Percentiles rank a stretch among this genome's conserved stretches.
phyloP scores from a whole-genome alignment of 1,284 basidiomycete genomes.

The Ustilago bromivora region DNA sequence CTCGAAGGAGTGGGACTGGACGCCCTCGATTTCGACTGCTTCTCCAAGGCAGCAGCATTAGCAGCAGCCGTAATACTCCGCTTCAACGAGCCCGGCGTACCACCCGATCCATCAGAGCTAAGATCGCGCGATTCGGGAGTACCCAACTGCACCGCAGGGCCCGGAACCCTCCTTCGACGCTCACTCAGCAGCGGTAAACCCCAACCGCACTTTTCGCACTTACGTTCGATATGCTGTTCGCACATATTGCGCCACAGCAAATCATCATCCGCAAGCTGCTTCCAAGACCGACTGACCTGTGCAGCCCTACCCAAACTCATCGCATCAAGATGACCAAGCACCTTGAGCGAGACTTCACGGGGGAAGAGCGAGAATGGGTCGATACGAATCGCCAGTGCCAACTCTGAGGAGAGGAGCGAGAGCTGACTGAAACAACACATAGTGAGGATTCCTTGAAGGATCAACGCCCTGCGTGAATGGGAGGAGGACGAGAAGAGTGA shows the following conservation, averaged over 20 bases:
- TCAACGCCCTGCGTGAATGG: constrained; percentile 88
- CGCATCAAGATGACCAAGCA: constrained; percentile 93
- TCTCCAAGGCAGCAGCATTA: constrained; percentile 67
- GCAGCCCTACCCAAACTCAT: constrained; percentile 94
- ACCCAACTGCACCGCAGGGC: constrained; percentile 48
- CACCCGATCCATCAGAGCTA: constrained; percentile 59
- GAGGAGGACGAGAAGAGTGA: constrained; percentile 95
- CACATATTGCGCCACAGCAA: constrained; percentile 96
- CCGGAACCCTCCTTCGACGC: constrained; percentile 73
- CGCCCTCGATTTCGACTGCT: constrained; percentile 56
- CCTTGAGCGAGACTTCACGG: constrained; percentile 87
- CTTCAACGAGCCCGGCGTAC: constrained; percentile 57
- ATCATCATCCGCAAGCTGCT: constrained; percentile 91
- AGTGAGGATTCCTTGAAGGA: constrained; percentile 96
- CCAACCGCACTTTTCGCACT: constrained; percentile 98
- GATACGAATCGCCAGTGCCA: constrained; percentile 85
- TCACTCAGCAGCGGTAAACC: constrained; percentile 88
- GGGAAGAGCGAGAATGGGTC: constrained; percentile 94
- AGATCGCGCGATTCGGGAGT: constrained; percentile 53
- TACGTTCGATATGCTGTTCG: constrained; percentile 97
- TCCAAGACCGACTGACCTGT: constrained; percentile 90
- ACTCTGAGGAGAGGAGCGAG: constrained; percentile 93
- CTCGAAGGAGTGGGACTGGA: constrained; percentile 41
- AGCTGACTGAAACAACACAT: constrained; percentile 99
- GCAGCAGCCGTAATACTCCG: constrained; percentile 66